phyloP scores from a whole-genome alignment of 805 yeast genomes.

The Wickerhamiella allomyrinae region DNA sequence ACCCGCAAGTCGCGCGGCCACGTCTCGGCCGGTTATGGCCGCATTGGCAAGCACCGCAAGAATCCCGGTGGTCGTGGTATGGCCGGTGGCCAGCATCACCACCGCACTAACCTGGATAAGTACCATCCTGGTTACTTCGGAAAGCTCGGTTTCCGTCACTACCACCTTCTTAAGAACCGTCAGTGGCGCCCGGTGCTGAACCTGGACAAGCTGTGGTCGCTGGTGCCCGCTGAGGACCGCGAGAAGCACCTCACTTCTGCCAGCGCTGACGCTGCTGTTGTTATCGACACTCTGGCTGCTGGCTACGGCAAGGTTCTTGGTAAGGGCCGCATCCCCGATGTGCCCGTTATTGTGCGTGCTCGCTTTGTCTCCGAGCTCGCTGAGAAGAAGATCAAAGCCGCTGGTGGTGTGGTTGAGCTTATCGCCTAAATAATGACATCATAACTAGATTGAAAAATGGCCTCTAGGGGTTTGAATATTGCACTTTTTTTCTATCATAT shows the following conservation, averaged over 20 bases:
- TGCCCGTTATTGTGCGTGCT: slow-evolving; percentile 98
- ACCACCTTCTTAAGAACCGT: slow-evolving; percentile 88
- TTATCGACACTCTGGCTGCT: slow-evolving; percentile 96
- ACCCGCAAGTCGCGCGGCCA: slow-evolving; percentile 99
- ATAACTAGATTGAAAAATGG: neutral
- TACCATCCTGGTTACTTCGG: slow-evolving; percentile 99
- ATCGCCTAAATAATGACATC: slow-evolving; percentile 31
- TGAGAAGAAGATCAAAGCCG: slow-evolving; percentile 99
- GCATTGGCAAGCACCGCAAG: slow-evolving; percentile 99
- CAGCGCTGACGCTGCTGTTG: slow-evolving; percentile 87
- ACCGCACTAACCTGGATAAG: slow-evolving; percentile 99
- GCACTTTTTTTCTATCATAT: neutral
- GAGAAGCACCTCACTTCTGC: slow-evolving; percentile 82
- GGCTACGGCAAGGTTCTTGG: slow-evolving; percentile 99
- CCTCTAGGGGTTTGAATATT: neutral
- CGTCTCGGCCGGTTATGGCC: slow-evolving; percentile 99
- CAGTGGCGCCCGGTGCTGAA: slow-evolving; percentile 97
- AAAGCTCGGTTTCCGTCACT: slow-evolving; percentile 99
- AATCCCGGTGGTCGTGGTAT: slow-evolving; percentile 99
- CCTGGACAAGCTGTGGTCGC: slow-evolving; percentile 97
- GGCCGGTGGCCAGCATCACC: slow-evolving; percentile 99
- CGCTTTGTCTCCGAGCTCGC: slow-evolving; percentile 98
- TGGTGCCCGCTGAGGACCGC: slow-evolving; percentile 85
- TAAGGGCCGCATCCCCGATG: slow-evolving; percentile 95
- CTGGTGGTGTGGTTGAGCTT: slow-evolving; percentile 99